Base-by-base conservation (phyloP, 2,329 filamentous ascomycete species). In the Colletotrichum costaricense region DNA sequence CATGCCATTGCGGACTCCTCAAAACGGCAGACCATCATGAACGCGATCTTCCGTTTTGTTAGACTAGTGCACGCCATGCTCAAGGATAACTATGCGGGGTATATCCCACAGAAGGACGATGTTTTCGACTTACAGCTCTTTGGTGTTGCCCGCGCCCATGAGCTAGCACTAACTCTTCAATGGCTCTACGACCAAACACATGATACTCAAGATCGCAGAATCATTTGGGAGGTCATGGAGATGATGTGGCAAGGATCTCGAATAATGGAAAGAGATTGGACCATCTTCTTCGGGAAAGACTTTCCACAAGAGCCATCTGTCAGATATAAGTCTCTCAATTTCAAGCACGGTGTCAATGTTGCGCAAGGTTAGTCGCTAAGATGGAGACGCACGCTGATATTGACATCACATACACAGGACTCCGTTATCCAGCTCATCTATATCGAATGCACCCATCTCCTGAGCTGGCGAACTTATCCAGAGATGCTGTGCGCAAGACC, bases 51-150 rank as follows among this genome's bases (percentile, higher is more conserved):
- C 74, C 81, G 79, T 28, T 91, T 89, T 75, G 79, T 88, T 49
- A 76, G 80, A 4, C 78, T 91, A 4, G 86, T 86, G 76, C 84
- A 91, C 74, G 79, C 78, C 38, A 92, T 92, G 89, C 82, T 92
- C 22, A 80, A 82, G 67, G 78, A 90, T 69, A 85, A 89, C 75
- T 86, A 85, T 57, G 84, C 84, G 1, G 89, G 89, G 0, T 85
- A 88, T 66, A 79, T 88, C 19, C 82, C 82, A 63, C 85, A 86
- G 35, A 76, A 80, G 1, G 83, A 83, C 2, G 84, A 87, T 69
- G 77, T 81, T 14, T 84, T 88, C 30, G 82, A 85, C 67, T 76
- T 76, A 66, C 78, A 75, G 76, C 80, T 78, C 57, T 80, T 77
- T 78, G 83, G 83, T 42, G 78, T 75, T 30, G 80, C 78, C 24